A percentile compares a stretch with the other conserved stretches of the same genome.
These are phyloP conservation scores for Aspergillus sp. DNA, from an alignment of 2,329 filamentous ascomycete genomes.

Conservation along the genomic window DNA sequence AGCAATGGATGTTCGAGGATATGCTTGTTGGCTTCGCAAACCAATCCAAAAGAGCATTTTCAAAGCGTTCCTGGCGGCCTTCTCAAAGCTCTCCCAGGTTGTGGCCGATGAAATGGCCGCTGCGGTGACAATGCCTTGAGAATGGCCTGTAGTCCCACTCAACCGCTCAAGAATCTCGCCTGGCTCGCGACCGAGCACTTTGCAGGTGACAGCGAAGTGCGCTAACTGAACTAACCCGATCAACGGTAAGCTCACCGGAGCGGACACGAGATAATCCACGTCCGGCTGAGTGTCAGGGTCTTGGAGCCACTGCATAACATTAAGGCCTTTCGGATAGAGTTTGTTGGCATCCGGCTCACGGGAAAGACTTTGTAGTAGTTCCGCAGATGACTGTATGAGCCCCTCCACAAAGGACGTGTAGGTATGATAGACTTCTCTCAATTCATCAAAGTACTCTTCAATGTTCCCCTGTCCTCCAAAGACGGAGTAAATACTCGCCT, in stretches of 20 bases:
- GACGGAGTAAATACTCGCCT: conserved; percentile 85
- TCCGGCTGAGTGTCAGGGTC: conserved; percentile 88
- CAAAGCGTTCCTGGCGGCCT: conserved; percentile 74
- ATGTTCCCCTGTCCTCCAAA: conserved; percentile 99
- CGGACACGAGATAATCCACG: conserved; percentile 89
- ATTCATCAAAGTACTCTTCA: conserved; percentile 98
- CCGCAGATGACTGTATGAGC: conserved; percentile 75
- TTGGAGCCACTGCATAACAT: conserved; percentile 91
- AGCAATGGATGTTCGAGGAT: conserved; percentile 89
- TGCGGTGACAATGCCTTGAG: conserved; percentile 91
- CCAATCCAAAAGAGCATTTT: conserved; percentile 99
- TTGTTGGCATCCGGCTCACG: conserved; percentile 86
- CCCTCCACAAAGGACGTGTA: conserved; percentile 90
- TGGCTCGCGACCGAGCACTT: conserved; percentile 83
- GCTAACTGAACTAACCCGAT: conserved; percentile 95
- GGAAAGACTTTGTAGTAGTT: conserved; percentile 81
- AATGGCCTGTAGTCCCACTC: conserved; percentile 89
- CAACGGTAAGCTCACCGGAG: conserved; percentile 90
- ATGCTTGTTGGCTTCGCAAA: conserved; percentile 93
- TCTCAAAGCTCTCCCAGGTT: conserved; percentile 89
- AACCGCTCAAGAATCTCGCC: conserved; percentile 83
- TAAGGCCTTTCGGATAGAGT: conserved; percentile 94
- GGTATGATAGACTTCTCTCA: conserved; percentile 85
- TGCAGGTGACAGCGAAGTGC: conserved; percentile 93
- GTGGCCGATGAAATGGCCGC: conserved; percentile 87